These are phyloP conservation scores for Malania oleifera DNA, from an alignment of 164 flowering plant species.

Conservation along the genomic window DNA sequence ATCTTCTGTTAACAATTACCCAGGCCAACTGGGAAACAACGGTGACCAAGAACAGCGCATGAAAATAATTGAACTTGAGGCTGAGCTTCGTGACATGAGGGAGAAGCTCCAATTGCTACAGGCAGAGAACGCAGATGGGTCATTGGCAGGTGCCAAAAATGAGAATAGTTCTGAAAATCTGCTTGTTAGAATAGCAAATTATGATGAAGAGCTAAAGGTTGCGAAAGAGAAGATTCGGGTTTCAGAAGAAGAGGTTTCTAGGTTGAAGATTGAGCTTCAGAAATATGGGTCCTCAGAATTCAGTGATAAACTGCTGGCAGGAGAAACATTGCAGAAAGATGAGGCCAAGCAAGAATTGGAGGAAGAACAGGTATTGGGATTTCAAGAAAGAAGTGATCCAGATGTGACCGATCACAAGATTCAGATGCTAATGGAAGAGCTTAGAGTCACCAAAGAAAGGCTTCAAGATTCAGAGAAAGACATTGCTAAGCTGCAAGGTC, in stretches of 20 bases:
- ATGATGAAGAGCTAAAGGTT: conserved; percentile 45
- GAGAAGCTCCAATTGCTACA: conserved; percentile 42
- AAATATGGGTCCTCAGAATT: conserved; percentile 19
- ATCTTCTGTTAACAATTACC: conserved; percentile 48
- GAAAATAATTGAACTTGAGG: conserved; percentile 49
- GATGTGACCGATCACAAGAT: conserved; percentile 19
- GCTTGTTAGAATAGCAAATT: conserved; percentile 27
- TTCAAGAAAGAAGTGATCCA: conserved; percentile 18
- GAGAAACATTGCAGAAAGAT: conserved; percentile 12
- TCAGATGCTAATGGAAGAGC: conserved; percentile 27
- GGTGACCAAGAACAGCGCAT: conserved; percentile 31
- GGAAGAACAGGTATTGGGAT: conserved; percentile 11
- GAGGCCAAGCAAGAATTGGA: conserved; percentile 26
- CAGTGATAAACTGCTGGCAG: conserved; percentile 6
- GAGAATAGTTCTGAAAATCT: conserved; percentile 26
- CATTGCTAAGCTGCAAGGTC: conserved; percentile 29
- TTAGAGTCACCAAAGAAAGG: conserved; percentile 30
- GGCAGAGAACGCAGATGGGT: conserved; percentile 28
- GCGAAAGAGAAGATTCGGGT: conserved; percentile 35
- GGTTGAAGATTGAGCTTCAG: conserved; percentile 42
- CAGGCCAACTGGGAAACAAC: conserved; percentile 23
- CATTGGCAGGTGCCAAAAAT: conserved; percentile 17
- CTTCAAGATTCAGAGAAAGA: conserved; percentile 42
- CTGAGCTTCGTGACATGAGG: conserved; percentile 47
- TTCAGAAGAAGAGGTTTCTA: conserved; percentile 45